Conservation (phyloP, 2,329 filamentous ascomycete genomes). For the Polytolypa hystricis region DNA sequence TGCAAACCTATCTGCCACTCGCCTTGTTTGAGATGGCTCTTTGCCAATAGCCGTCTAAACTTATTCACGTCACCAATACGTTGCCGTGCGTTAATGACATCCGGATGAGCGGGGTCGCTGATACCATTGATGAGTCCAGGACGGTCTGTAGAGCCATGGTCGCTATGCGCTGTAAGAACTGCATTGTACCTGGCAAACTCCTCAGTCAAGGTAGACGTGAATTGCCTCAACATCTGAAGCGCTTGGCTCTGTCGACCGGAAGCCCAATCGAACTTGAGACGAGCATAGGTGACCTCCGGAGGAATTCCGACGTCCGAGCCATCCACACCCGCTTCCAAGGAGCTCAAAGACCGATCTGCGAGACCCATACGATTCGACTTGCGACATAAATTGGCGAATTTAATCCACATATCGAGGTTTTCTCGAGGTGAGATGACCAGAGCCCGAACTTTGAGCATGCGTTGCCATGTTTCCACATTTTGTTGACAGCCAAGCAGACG, state of each 20-base stretch:
- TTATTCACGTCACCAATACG: constrained; percentile 42
- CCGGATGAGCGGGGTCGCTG: constrained; percentile 28
- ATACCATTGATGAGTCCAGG: constrained; percentile 37
- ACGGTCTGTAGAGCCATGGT: constrained; percentile 34
- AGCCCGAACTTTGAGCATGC: constrained; percentile 89
- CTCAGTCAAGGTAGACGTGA: constrained; percentile 49
- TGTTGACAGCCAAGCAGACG: constrained; percentile 89
- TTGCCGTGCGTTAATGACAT: constrained; percentile 28
- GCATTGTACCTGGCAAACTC: constrained; percentile 42
- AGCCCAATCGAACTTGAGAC: constrained; percentile 95
- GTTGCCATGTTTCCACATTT: constrained; percentile 96
- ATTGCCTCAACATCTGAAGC: constrained; percentile 50
- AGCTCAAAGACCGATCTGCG: constrained; percentile 87
- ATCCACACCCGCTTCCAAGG: constrained; percentile 63
- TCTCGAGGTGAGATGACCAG: constrained; percentile 85
- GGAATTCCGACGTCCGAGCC: constrained; percentile 31
- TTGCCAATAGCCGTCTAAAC: constrained; percentile 64
- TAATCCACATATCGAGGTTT: constrained; percentile 99
- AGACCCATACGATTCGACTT: constrained; percentile 92
- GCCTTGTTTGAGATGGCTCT: constrained; percentile 91
- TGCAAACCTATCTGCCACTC: constrained; percentile 88
- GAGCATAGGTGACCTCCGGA: constrained; percentile 87
- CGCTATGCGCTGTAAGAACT: constrained; percentile 24
- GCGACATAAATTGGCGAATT: constrained; percentile 94
- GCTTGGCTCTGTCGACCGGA: constrained; percentile 56